A percentile compares a stretch with the other conserved stretches of the same genome.
Evolutionary conservation across 208 protist genomes (phyloP).

Genomic region (Leishmania arabica): DNA sequence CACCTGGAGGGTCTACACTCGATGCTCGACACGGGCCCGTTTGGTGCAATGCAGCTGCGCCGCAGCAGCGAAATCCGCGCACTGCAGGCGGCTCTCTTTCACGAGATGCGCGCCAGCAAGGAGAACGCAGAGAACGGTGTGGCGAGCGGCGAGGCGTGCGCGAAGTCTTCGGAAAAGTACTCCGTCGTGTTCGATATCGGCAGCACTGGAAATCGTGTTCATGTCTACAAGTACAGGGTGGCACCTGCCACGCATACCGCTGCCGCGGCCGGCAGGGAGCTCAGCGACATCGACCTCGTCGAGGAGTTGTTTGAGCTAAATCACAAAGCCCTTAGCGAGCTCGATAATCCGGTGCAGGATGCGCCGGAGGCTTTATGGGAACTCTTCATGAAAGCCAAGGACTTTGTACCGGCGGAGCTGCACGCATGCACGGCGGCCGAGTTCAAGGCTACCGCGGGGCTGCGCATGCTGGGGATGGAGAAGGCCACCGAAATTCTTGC

Average conservation of each 20-base stretch:
- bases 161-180: slow-evolving; percentile 28
- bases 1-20: slow-evolving; percentile 2
- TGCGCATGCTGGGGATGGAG: slow-evolving; percentile 52
- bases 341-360: slow-evolving; percentile 31
- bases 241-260: neutral
- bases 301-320: slow-evolving; percentile 65
- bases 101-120: slow-evolving; percentile 4
- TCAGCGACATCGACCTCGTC: slow-evolving; percentile 37
- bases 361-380: slow-evolving; percentile 35
- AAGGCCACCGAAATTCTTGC: slow-evolving; percentile 39
- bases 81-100: slow-evolving; percentile 13
- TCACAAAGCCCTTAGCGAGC: slow-evolving; percentile 41
- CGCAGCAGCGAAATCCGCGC: slow-evolving; percentile 9
- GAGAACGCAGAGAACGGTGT: too few species aligned
- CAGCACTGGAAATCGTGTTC: slow-evolving; percentile 84
- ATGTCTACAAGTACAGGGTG: slow-evolving; percentile 73
- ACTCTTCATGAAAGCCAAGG: slow-evolving; percentile 39
- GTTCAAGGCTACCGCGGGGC: slow-evolving; percentile 75
- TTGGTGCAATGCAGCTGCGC: slow-evolving; percentile 1
- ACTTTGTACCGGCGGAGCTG: slow-evolving; percentile 38
- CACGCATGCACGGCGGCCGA: slow-evolving; percentile 60
- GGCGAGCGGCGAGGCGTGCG: neutral
- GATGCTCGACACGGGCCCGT: neutral
- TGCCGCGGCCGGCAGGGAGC: neutral
- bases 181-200: slow-evolving; percentile 90